Percentiles rank a stretch among this genome's conserved stretches.
Evolutionary conservation across 257 asterid genomes (phyloP).

Genomic region (Misopates orontium): DNA sequence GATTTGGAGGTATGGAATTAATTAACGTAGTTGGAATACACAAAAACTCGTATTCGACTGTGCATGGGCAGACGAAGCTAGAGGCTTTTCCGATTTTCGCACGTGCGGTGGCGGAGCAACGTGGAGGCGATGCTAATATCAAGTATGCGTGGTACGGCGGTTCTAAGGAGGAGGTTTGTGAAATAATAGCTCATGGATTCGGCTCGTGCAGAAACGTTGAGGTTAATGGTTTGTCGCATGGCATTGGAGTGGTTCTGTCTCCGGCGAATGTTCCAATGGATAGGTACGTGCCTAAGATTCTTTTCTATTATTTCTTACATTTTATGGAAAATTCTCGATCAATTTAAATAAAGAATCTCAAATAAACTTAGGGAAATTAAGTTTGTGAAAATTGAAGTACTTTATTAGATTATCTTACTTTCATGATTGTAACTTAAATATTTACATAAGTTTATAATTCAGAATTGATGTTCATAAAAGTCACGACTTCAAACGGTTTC

Average conservation of each 20-base stretch:
- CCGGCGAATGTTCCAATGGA: slow-evolving; percentile 29
- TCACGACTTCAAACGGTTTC: no score
- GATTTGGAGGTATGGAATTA: slow-evolving; percentile 6
- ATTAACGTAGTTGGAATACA: slow-evolving; percentile 37
- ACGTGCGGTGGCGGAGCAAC: slow-evolving; percentile 37
- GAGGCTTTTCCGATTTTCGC: slow-evolving; percentile 36
- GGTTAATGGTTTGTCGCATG: slow-evolving; percentile 26
- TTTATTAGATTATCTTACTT: no score
- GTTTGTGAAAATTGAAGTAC: no score
- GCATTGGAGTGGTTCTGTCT: slow-evolving; percentile 44
- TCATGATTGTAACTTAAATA: not conserved
- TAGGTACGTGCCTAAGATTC: slow-evolving; percentile 23
- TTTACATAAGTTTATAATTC: not conserved
- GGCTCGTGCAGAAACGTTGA: slow-evolving; percentile 17
- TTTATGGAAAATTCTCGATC: not conserved
- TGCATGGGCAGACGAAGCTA: slow-evolving; percentile 31
- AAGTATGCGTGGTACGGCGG: slow-evolving; percentile 55
- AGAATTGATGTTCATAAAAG: no score
- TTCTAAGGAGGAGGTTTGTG: slow-evolving; percentile 32
- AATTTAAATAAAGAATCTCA: no score
- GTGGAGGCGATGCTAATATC: slow-evolving; percentile 49
- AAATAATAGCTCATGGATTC: slow-evolving; percentile 43
- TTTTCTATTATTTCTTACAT: not conserved
- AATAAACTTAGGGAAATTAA: no score
- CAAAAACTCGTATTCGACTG: slow-evolving; percentile 27